Conservation (phyloP, 73 alveolate species). For the Uronychia setigera region DNA sequence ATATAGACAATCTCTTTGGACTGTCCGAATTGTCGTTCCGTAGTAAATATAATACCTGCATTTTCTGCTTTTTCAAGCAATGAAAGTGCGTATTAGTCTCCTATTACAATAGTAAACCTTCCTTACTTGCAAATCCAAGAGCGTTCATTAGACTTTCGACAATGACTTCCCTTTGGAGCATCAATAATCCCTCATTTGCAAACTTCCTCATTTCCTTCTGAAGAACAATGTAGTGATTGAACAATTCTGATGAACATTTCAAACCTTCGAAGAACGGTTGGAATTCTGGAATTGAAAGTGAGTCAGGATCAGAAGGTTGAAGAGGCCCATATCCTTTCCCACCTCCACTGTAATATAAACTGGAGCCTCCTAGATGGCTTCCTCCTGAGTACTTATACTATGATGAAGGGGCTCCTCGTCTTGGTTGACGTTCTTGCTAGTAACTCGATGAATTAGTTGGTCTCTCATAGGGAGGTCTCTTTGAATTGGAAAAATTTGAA, state of each 20-base stretch:
- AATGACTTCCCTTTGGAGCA: conserved; percentile 2
- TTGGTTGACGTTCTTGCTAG: too few species aligned
- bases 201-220: conserved; percentile 11
- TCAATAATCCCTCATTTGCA: conserved; percentile 25
- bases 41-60: conserved; percentile 21
- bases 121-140: conserved; percentile 1
- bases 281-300: conserved; percentile 16
- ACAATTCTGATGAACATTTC: background rate
- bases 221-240: conserved; percentile 8
- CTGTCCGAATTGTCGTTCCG: conserved; percentile 54
- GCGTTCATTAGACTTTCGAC: background rate
- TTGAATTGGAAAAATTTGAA: background rate
- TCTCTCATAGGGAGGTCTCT: background rate
- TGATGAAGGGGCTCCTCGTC: background rate
- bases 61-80: conserved; percentile 12
- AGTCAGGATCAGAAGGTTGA: background rate
- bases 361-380: background rate
- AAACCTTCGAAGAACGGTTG: conserved; percentile 24
- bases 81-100: background rate
- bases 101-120: background rate
- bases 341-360: background rate
- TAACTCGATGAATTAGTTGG: background rate
- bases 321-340: background rate
- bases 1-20: conserved; percentile 20
- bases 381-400: background rate